Evolutionary conservation across 1,284 basidiomycete genomes (phyloP).

Genomic region (Taiwanofungus camphoratus): DNA sequence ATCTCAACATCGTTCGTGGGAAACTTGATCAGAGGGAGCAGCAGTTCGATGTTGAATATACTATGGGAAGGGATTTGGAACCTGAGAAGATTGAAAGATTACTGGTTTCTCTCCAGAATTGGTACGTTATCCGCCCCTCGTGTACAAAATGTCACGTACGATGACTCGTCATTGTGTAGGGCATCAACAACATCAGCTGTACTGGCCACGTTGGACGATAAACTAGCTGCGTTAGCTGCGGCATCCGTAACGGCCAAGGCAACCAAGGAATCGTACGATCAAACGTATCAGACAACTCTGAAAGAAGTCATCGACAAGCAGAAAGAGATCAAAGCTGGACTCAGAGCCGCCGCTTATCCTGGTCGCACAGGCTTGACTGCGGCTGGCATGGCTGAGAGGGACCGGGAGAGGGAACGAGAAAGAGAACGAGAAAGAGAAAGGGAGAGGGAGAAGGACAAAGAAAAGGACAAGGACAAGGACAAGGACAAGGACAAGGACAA

Average conservation of each 20-base stretch:
- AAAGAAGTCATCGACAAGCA: constrained; percentile 52
- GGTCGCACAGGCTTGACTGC: constrained; percentile 20
- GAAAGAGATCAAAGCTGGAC: constrained; percentile 27
- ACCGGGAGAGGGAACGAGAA: constrained; percentile 12
- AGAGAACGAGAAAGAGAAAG: constrained; percentile 16
- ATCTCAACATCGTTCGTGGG: constrained; percentile 81
- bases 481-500: constrained; percentile 28
- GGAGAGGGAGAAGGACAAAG: constrained; percentile 18
- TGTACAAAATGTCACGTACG: background rate
- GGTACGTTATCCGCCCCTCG: constrained; percentile 49
- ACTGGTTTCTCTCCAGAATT: constrained; percentile 59
- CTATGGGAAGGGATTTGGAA: constrained; percentile 83
- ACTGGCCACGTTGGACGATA: constrained; percentile 49
- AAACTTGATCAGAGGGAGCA: constrained; percentile 88
- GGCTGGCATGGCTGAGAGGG: constrained; percentile 20
- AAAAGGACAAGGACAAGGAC: constrained; percentile 26
- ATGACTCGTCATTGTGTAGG: constrained; percentile 37
- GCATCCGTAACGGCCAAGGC: constrained; percentile 31
- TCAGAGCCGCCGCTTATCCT: constrained; percentile 5
- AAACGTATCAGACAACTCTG: constrained; percentile 45
- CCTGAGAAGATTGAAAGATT: constrained; percentile 59
- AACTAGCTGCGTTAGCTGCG: constrained; percentile 41
- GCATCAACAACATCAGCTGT: constrained; percentile 65
- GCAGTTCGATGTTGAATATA: constrained; percentile 86
- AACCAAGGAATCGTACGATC: constrained; percentile 34